Evolutionary conservation across 2,329 filamentous ascomycete genomes (phyloP).

Genomic region (Verticillium tricorpus): DNA sequence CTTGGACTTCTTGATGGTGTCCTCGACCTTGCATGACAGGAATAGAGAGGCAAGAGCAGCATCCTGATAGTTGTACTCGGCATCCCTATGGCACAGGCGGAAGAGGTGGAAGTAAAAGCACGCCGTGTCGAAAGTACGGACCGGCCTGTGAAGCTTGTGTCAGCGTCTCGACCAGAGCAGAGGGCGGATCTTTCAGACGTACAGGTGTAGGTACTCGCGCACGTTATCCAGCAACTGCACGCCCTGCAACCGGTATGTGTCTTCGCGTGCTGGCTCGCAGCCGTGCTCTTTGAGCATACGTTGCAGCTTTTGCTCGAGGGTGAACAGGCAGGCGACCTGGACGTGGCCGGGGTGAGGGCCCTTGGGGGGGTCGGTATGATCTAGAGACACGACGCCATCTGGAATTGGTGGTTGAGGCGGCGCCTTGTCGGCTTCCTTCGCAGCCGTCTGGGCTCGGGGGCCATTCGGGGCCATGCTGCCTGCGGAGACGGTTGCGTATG

Average conservation of each 20-base stretch:
- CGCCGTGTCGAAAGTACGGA: constrained; percentile 88
- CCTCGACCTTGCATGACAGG: constrained; percentile 94
- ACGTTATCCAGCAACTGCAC: constrained; percentile 87
- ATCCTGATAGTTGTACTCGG: constrained; percentile 81
- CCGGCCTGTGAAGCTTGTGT: constrained; percentile 52
- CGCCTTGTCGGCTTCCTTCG: constrained; percentile 1
- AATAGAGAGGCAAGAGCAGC: constrained; percentile 85
- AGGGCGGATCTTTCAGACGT: constrained; percentile 27
- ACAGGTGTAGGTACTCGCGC: constrained; percentile 74
- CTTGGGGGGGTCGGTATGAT: constrained; percentile 13
- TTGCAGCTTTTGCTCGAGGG: constrained; percentile 76
- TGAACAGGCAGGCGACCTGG: constrained; percentile 61
- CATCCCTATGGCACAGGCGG: constrained; percentile 77
- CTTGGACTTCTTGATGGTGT: constrained; percentile 92
- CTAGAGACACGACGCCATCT: background rate
- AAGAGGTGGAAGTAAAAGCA: constrained; percentile 94
- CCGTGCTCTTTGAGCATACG: constrained; percentile 65
- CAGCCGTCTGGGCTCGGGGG: background rate
- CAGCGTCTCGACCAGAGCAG: background rate
- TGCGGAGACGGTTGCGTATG: background rate
- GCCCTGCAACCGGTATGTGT: constrained; percentile 75
- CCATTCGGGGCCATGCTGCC: constrained; percentile 2
- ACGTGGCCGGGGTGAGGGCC: constrained; percentile 45
- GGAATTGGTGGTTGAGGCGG: constrained; percentile 1
- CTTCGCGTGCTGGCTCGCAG: constrained; percentile 73